Percentiles rank a stretch among this genome's conserved stretches.
These are phyloP conservation scores for Naematelia aurantialba DNA, from an alignment of 768 basidiomycete species.

Conservation along the genomic window DNA sequence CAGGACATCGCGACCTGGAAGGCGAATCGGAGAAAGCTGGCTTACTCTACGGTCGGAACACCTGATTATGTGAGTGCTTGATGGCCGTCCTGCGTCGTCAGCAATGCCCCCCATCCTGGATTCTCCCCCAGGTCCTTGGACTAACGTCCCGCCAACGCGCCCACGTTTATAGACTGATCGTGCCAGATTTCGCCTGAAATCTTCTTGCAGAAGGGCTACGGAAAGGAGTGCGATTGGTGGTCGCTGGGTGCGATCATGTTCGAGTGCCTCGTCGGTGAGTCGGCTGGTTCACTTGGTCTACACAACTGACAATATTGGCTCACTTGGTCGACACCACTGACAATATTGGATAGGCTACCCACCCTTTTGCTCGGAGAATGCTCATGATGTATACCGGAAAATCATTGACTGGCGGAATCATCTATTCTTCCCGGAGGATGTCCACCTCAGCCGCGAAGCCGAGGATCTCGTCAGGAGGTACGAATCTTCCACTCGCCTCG, in stretches of 20 bases:
- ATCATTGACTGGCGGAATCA: conserved; percentile 90
- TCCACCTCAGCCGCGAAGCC: conserved; percentile 83
- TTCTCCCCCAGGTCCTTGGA: neutral
- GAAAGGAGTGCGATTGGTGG: conserved; percentile 99
- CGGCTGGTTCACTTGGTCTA: neutral
- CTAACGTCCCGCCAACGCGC: neutral
- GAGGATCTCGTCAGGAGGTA: conserved; percentile 84
- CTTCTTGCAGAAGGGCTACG: conserved; percentile 94
- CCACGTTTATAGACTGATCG: too few species aligned
- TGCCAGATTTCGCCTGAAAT: conserved; percentile 92
- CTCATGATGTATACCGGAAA: conserved; percentile 96
- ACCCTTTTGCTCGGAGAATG: conserved; percentile 92
- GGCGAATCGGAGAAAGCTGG: conserved; percentile 92
- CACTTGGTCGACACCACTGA: neutral
- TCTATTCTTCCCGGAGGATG: conserved; percentile 87
- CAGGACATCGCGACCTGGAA: conserved; percentile 91
- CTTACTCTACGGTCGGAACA: conserved; percentile 96
- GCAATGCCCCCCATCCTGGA: neutral
- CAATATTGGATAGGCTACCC: conserved; percentile 62
- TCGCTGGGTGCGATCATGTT: conserved; percentile 98
- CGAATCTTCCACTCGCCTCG: neutral
- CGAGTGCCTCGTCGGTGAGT: conserved; percentile 77
- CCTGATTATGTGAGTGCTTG: conserved; percentile 65
- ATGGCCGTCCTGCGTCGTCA: neutral
- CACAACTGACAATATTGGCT: neutral